phyloP scores from a whole-genome alignment of 495 filamentous ascomycete genomes.

The Daldinia decipiens region DNA sequence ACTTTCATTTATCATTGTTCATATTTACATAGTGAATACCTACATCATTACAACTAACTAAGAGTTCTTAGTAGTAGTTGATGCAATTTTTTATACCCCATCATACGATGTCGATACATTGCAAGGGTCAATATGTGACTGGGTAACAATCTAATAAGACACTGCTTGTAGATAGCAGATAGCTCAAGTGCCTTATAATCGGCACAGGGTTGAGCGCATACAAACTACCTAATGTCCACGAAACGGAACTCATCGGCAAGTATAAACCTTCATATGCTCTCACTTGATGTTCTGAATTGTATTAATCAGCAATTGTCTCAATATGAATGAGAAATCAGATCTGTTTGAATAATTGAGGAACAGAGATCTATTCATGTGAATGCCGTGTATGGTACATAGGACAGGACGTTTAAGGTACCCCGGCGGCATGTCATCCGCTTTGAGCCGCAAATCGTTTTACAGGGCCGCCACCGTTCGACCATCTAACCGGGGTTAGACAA shows the following conservation, averaged over 20 bases:
- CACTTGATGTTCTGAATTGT: neutral
- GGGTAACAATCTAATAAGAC: neutral
- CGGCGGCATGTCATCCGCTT: conserved; percentile 23
- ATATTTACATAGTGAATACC: neutral
- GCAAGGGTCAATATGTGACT: neutral
- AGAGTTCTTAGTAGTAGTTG: neutral
- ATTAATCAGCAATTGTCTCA: neutral
- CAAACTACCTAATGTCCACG: neutral
- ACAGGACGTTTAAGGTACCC: conserved; percentile 35
- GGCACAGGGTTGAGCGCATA: neutral
- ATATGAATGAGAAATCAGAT: neutral
- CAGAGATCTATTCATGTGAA: conserved; percentile 47
- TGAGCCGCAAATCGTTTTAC: conserved; percentile 44
- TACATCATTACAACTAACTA: neutral
- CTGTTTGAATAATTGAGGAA: conserved; percentile 29
- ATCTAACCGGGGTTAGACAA: conserved; percentile 26
- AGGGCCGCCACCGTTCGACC: conserved; percentile 31
- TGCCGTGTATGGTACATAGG: conserved; percentile 48
- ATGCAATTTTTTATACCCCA: neutral
- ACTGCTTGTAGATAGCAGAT: neutral
- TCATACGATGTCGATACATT: neutral
- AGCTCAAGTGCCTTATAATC: neutral
- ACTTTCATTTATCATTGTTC: neutral
- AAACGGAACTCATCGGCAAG: neutral
- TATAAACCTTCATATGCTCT: neutral